Evolutionary conservation across 345 rosid genomes (phyloP).

Genomic region (Cardamine resedifolia): DNA sequence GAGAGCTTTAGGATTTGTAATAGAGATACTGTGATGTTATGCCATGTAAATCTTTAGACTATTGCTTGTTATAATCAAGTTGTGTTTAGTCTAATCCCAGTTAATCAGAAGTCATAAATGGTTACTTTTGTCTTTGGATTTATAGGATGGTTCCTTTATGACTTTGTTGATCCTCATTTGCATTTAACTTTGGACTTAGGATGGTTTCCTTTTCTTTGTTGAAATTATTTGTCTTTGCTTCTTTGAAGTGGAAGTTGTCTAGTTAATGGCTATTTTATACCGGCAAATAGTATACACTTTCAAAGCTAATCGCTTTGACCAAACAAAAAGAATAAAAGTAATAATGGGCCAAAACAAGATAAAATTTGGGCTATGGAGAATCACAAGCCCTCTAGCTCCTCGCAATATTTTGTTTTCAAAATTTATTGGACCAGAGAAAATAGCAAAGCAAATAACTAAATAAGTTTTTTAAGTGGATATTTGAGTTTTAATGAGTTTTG

Average conservation of each 20-base stretch:
- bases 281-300: not conserved
- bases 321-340: not conserved
- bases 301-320: not conserved
- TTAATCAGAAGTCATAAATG: not conserved
- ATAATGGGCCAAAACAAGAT: not conserved
- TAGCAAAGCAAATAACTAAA: not conserved
- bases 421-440: not conserved
- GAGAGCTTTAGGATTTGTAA: not conserved
- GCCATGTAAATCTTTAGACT: conserved; percentile 18
- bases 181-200: not conserved
- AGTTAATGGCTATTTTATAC: no score
- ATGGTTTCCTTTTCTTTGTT: not conserved
- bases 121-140: not conserved
- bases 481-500: no score
- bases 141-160: not conserved
- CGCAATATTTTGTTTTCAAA: not conserved
- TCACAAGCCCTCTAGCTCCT: not conserved
- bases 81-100: conserved; percentile 1
- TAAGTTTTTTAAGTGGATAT: no score
- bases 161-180: not conserved
- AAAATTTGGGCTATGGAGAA: not conserved
- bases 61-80: conserved; percentile 10
- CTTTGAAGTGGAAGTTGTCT: not conserved
- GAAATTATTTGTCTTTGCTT: not conserved
- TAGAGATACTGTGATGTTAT: not conserved